A percentile compares a stretch with the other conserved stretches of the same genome.
These are phyloP conservation scores for Silene coronaria DNA, from an alignment of 179 eudicot genomes.

Conservation along the genomic window DNA sequence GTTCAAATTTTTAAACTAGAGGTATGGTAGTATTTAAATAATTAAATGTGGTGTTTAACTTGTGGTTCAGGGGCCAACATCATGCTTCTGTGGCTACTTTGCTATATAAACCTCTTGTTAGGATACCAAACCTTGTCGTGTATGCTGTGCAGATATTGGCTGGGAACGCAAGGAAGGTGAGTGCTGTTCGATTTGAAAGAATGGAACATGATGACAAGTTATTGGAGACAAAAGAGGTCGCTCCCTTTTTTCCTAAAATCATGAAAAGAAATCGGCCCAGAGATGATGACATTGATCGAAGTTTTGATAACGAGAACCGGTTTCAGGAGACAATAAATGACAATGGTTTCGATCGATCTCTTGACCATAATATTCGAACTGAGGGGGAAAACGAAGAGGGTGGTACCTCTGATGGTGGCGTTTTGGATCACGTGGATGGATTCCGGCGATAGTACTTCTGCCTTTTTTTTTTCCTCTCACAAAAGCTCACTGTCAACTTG, in stretches of 20 bases:
- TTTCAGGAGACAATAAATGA: conserved; percentile 15
- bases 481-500: neutral
- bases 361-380: conserved; percentile 10
- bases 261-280: conserved; percentile 28
- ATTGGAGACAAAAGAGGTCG: conserved; percentile 28
- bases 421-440: conserved; percentile 25
- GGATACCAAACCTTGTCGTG: neutral
- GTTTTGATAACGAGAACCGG: conserved; percentile 19
- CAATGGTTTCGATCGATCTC: conserved; percentile 11
- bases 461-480: neutral
- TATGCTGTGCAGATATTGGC: conserved; percentile 40
- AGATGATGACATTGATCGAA: conserved; percentile 21
- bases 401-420: conserved; percentile 7
- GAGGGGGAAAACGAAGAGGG: conserved; percentile 7
- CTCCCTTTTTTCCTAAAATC: conserved; percentile 26
- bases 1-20: conserved; percentile 70
- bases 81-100: neutral
- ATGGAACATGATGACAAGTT: conserved; percentile 24
- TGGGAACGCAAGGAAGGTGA: conserved; percentile 46
- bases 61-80: neutral
- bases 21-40: conserved; percentile 56
- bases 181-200: conserved; percentile 40
- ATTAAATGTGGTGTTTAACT: neutral
- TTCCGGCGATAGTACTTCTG: neutral
- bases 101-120: neutral